Evolutionary conservation across 345 rosid genomes (phyloP).

Genomic region (Firmiana major): DNA sequence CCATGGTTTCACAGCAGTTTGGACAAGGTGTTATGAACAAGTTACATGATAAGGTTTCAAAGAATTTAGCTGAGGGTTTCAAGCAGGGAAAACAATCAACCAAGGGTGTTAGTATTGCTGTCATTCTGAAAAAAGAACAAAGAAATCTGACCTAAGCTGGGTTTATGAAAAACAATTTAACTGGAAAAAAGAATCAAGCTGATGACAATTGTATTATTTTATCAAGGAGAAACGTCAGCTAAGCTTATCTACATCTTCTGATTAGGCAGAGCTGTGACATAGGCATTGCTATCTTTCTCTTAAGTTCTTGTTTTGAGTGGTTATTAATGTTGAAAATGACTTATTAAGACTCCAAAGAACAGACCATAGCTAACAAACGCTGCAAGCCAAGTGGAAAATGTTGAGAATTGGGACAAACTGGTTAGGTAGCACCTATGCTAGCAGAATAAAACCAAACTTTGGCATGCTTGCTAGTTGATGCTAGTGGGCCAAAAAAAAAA

Average conservation of each 20-base stretch:
- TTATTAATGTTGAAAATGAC: background rate
- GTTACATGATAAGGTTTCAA: background rate
- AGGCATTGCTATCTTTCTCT: background rate
- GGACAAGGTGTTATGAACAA: background rate
- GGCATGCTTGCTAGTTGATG: background rate
- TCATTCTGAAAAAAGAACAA: background rate
- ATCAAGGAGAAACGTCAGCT: background rate
- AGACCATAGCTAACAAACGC: background rate
- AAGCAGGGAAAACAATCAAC: background rate
- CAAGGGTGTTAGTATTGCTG: background rate
- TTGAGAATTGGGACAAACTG: background rate
- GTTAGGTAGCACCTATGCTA: background rate
- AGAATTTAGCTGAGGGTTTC: background rate
- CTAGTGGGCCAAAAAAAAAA: background rate
- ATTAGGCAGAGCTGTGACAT: background rate
- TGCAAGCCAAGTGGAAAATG: background rate
- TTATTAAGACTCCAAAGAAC: background rate
- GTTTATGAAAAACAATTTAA: background rate
- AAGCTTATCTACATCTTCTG: background rate
- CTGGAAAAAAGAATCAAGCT: background rate
- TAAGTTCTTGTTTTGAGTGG: background rate
- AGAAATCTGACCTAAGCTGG: background rate
- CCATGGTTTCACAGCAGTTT: background rate
- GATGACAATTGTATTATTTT: background rate
- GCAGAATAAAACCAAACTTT: background rate